phyloP scores from a whole-genome alignment of 2,329 filamentous ascomycete species.

The Colletotrichum orbiculare region DNA sequence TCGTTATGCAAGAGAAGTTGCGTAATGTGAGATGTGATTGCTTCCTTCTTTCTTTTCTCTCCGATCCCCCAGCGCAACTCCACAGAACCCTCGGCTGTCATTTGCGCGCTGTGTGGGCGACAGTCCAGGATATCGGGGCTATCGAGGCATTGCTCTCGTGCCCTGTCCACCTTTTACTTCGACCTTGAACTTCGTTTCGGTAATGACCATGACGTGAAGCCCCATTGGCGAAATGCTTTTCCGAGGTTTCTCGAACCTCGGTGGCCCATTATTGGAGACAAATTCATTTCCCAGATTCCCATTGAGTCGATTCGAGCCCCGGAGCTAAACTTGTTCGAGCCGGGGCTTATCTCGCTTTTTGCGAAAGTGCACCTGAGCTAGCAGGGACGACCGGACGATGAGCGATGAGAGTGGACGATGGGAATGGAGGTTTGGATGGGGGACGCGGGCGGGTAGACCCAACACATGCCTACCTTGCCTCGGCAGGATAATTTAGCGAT shows the following conservation, averaged over 20 bases:
- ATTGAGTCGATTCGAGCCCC: not conserved
- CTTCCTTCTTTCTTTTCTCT: slow-evolving; percentile 1
- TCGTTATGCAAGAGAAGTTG: not conserved
- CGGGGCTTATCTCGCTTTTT: slow-evolving; percentile 19
- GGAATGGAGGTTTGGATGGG: not conserved
- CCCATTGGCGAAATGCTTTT: slow-evolving; percentile 19
- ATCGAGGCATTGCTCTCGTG: not conserved
- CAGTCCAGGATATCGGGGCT: not conserved
- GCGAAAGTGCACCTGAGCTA: not conserved
- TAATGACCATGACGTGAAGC: slow-evolving; percentile 27
- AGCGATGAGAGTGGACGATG: not conserved
- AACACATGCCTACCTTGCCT: slow-evolving; percentile 24
- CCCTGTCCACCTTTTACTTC: slow-evolving; percentile 9
- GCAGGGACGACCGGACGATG: not conserved
- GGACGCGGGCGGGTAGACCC: slow-evolving; percentile 5
- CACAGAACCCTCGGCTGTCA: not conserved
- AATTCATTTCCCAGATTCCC: slow-evolving; percentile 20
- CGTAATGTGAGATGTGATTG: slow-evolving; percentile 8
- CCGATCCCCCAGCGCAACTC: slow-evolving; percentile 4
- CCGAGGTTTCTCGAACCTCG: slow-evolving; percentile 10
- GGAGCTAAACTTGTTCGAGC: slow-evolving; percentile 4
- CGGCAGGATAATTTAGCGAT: slow-evolving; percentile 24
- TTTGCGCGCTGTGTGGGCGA: not conserved
- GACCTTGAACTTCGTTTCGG: slow-evolving; percentile 5
- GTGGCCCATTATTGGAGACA: slow-evolving; percentile 10